Conservation (phyloP, 306 rosid species). For the Vigna trinervia region DNA sequence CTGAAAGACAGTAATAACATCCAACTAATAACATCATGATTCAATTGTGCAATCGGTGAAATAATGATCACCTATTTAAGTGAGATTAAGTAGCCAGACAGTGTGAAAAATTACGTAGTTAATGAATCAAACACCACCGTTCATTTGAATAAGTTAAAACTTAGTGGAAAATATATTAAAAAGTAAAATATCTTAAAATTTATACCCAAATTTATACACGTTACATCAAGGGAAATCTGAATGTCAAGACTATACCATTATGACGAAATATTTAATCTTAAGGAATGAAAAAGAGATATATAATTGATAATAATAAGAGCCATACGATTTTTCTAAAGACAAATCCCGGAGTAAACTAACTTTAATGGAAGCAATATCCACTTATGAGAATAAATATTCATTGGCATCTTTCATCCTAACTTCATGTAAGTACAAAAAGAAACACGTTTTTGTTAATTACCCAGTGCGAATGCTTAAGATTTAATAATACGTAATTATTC, state of each 20-base stretch:
- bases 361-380: neutral
- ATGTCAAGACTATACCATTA: neutral
- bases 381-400: conserved; percentile 2
- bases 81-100: neutral
- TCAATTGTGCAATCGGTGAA: conserved; percentile 2
- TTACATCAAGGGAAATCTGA: neutral
- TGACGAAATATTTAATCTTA: neutral
- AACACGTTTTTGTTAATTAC: neutral
- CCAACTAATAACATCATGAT: conserved; percentile 22
- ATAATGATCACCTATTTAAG: neutral
- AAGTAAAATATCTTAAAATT: neutral
- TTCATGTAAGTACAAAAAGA: neutral
- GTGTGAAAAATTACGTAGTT: neutral
- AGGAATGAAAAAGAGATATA: neutral
- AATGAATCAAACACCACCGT: neutral
- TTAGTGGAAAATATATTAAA: neutral
- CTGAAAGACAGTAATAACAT: conserved; percentile 58
- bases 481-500: neutral
- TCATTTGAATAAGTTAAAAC: conserved; percentile 1
- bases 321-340: neutral
- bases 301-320: neutral
- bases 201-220: neutral
- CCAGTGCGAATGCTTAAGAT: neutral
- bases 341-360: neutral
- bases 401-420: neutral